Evolutionary conservation across 1,139 yeast genomes (phyloP).

Genomic region (Saccharomyces hybrid): DNA sequence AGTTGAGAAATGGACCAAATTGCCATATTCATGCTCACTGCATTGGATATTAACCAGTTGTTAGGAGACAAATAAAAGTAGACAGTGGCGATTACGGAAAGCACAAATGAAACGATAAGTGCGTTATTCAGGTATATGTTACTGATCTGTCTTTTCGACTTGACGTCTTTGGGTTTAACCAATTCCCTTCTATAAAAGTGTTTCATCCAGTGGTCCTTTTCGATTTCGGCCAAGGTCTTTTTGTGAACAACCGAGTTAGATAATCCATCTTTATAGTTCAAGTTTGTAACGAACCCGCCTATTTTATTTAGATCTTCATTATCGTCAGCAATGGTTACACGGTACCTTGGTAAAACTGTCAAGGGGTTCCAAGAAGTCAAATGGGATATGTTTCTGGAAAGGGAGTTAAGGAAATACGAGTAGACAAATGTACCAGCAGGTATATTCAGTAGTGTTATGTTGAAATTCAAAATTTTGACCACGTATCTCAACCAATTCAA

Average conservation of each 20-base stretch:
- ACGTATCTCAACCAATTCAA: slow-evolving; percentile 12
- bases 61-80: slow-evolving; percentile 8
- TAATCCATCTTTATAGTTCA: slow-evolving; percentile 13
- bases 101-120: slow-evolving; percentile 7
- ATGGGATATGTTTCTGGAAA: slow-evolving; percentile 12
- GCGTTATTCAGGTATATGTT: slow-evolving; percentile 19
- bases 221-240: slow-evolving; percentile 11
- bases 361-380: slow-evolving; percentile 10
- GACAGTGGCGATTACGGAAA: slow-evolving; percentile 6
- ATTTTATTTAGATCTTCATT: slow-evolving; percentile 12
- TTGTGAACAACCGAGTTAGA: slow-evolving; percentile 10
- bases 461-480: slow-evolving; percentile 9
- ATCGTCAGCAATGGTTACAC: slow-evolving; percentile 21
- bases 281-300: slow-evolving; percentile 15
- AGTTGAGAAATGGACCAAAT: slow-evolving; percentile 18
- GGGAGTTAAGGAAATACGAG: slow-evolving; percentile 11
- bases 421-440: slow-evolving; percentile 14
- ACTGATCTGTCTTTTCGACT: slow-evolving; percentile 43
- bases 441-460: slow-evolving; percentile 9
- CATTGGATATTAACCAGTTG: slow-evolving; percentile 19
- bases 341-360: slow-evolving; percentile 14
- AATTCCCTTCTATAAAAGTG: slow-evolving; percentile 22
- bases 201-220: slow-evolving; percentile 9
- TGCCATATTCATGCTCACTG: slow-evolving; percentile 18
- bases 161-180: slow-evolving; percentile 41